Conservation (phyloP, 1,284 basidiomycete genomes). For the Sanguinoderma infundibulare region DNA sequence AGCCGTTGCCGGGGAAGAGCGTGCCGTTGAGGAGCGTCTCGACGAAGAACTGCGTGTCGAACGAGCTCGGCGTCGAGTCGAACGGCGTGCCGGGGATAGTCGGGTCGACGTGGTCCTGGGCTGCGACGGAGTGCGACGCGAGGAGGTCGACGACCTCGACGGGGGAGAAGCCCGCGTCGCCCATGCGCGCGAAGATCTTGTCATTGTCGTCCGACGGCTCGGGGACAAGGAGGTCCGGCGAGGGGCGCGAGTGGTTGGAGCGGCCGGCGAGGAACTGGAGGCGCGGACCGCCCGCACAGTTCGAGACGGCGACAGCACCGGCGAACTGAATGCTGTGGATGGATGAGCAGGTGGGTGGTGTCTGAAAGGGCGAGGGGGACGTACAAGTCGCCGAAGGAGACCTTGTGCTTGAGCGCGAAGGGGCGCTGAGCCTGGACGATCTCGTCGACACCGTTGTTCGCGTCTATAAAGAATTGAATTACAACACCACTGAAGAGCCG, state of each 20-base stretch:
- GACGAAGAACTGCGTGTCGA: slow-evolving; percentile 45
- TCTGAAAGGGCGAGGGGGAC: slow-evolving; percentile 2
- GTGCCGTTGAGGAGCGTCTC: slow-evolving; percentile 41
- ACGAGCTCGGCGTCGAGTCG: slow-evolving; percentile 41
- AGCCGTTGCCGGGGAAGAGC: slow-evolving; percentile 38
- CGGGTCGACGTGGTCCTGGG: slow-evolving; percentile 32
- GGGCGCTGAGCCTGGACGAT: slow-evolving; percentile 28
- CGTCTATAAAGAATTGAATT: neutral
- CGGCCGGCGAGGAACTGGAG: slow-evolving; percentile 42
- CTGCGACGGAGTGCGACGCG: slow-evolving; percentile 44
- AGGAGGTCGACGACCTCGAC: slow-evolving; percentile 45
- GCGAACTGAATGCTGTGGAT: slow-evolving; percentile 41
- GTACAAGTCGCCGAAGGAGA: slow-evolving; percentile 34
- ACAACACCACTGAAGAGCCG: neutral
- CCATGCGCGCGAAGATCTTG: slow-evolving; percentile 44
- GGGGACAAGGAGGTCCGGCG: slow-evolving; percentile 42
- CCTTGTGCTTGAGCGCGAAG: slow-evolving; percentile 25
- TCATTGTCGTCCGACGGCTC: slow-evolving; percentile 41
- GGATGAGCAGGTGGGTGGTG: neutral
- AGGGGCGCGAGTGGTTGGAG: slow-evolving; percentile 18
- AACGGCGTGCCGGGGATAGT: slow-evolving; percentile 39
- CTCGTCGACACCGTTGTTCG: slow-evolving; percentile 25
- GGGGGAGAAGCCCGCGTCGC: slow-evolving; percentile 38
- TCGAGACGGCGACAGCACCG: slow-evolving; percentile 44
- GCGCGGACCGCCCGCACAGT: slow-evolving; percentile 46